Evolutionary conservation across 2,329 filamentous ascomycete species (phyloP).

Genomic region (Claviceps arundinis): DNA sequence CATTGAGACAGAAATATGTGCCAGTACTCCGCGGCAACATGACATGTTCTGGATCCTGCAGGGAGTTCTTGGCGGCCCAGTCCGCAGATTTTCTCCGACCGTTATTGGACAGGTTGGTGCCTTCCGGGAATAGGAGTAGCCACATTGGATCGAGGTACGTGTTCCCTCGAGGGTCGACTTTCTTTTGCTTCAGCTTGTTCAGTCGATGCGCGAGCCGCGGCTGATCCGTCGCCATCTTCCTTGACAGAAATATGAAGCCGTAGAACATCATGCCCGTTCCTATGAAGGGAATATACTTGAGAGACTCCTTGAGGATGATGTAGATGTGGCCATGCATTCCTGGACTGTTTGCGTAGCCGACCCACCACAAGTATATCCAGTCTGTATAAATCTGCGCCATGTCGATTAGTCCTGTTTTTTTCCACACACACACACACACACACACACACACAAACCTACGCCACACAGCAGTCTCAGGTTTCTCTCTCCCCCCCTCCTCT

Average conservation of each 20-base stretch:
- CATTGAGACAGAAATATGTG: conserved; percentile 63
- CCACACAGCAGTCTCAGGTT: conserved; percentile 8
- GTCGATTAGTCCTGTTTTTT: background rate
- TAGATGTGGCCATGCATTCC: conserved; percentile 76
- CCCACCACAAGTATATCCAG: conserved; percentile 91
- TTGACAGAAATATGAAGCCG: conserved; percentile 83
- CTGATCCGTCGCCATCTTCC: conserved; percentile 73
- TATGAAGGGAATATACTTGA: conserved; percentile 68
- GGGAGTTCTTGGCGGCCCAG: conserved; percentile 65
- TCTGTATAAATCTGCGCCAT: conserved; percentile 60
- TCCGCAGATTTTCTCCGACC: conserved; percentile 55
- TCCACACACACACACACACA: too few relatives aligned
- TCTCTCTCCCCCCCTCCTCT: background rate
- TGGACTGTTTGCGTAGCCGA: conserved; percentile 65
- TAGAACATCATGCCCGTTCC: conserved; percentile 76
- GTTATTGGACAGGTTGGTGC: conserved; percentile 65
- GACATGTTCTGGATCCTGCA: conserved; percentile 60
- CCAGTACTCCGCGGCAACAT: conserved; percentile 72
- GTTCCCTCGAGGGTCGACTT: conserved; percentile 38
- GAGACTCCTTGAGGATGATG: conserved; percentile 80
- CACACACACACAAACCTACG: background rate
- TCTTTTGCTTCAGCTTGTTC: conserved; percentile 48
- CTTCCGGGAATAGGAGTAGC: conserved; percentile 78
- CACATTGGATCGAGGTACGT: conserved; percentile 68
- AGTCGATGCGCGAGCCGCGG: conserved; percentile 63